phyloP scores from a whole-genome alignment of 441 rosid genomes.

The Mallotus repandus region DNA sequence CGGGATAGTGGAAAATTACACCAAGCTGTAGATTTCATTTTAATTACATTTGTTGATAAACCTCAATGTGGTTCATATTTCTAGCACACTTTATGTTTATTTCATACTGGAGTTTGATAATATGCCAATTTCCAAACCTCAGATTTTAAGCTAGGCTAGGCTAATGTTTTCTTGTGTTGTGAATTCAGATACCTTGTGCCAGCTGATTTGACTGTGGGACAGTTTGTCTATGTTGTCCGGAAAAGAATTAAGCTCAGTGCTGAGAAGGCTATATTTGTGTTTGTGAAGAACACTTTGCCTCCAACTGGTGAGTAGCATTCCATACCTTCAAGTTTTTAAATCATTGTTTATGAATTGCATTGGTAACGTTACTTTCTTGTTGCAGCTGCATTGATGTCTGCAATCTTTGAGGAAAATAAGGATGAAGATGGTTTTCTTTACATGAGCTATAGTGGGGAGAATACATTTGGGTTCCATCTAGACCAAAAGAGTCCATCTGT shows the following conservation, averaged over 20 bases:
- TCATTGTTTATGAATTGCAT: background rate
- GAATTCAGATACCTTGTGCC: conserved; percentile 84
- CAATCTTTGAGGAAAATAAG: conserved; percentile 85
- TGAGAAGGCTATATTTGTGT: conserved; percentile 90
- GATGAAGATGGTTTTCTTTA: conserved; percentile 98
- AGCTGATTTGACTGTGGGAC: conserved; percentile 92
- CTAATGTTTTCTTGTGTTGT: conserved; percentile 4
- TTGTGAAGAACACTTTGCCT: conserved; percentile 78
- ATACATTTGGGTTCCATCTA: conserved; percentile 60
- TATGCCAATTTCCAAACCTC: too few relatives aligned
- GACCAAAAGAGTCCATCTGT: conserved; percentile 14
- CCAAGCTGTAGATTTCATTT: too few relatives aligned
- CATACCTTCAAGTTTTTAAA: background rate
- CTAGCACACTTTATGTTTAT: too few relatives aligned
- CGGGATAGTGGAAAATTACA: too few relatives aligned
- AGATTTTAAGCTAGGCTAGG: background rate
- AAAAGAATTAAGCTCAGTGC: conserved; percentile 95
- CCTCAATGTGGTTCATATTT: too few relatives aligned
- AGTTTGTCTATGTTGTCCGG: conserved; percentile 88
- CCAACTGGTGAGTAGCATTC: conserved; percentile 60
- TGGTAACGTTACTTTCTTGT: conserved; percentile 12
- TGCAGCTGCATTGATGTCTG: conserved; percentile 86
- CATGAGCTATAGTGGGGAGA: conserved; percentile 99
- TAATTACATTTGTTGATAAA: background rate
- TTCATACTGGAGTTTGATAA: too few relatives aligned